A percentile compares a stretch with the other conserved stretches of the same genome.
phyloP scores from a whole-genome alignment of 1,284 basidiomycete species.

The Malassezia psittaci region DNA sequence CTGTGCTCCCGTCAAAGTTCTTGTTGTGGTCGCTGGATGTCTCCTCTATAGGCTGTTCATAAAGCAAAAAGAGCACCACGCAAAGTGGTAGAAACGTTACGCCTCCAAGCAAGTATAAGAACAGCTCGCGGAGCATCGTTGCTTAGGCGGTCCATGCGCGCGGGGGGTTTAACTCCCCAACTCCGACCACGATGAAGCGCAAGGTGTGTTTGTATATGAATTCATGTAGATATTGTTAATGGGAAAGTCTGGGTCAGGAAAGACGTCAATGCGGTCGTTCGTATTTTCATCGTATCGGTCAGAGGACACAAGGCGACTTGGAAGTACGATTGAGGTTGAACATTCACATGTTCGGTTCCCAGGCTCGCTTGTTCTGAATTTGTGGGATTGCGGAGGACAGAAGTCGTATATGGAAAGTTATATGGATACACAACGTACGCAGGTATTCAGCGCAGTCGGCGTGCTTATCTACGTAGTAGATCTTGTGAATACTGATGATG shows the following conservation, averaged over 20 bases:
- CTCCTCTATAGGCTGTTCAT: constrained; percentile 2
- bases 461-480: constrained; percentile 98
- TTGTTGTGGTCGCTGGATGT: neutral
- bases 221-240: constrained; percentile 32
- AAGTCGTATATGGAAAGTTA: constrained; percentile 96
- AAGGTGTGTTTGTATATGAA: constrained; percentile 18
- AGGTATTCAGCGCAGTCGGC: constrained; percentile 88
- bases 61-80: constrained; percentile 17
- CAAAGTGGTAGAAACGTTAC: constrained; percentile 43
- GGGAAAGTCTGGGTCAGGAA: constrained; percentile 52
- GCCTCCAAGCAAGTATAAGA: constrained; percentile 45
- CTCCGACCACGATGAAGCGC: constrained; percentile 17
- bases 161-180: neutral
- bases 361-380: constrained; percentile 79
- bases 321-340: constrained; percentile 94
- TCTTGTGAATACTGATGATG: constrained; percentile 51
- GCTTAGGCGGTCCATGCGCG: neutral
- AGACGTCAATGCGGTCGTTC: constrained; percentile 95
- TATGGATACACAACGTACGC: constrained; percentile 73
- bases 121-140: constrained; percentile 27
- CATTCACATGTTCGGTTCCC: constrained; percentile 94
- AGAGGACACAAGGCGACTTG: constrained; percentile 76
- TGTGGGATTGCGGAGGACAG: constrained; percentile 98
- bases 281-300: constrained; percentile 96
- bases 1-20: neutral